These are phyloP conservation scores for Phlyctochytrium arcticum DNA, from an alignment of 192 early-diverging fungal species.

Conservation along the genomic window DNA sequence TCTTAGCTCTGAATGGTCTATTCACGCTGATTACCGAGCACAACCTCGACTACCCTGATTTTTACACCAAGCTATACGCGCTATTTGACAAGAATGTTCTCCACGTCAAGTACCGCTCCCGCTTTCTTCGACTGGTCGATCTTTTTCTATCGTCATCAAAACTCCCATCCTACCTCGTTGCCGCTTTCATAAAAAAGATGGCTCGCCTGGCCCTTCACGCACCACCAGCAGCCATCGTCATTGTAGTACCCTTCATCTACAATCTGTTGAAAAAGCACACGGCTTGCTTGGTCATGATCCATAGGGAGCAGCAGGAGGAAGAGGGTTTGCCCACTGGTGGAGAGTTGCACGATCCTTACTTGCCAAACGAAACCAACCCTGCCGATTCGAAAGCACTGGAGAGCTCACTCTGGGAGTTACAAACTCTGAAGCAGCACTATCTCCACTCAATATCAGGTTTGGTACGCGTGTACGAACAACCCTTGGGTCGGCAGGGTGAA, in stretches of 20 bases:
- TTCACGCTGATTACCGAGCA: slow-evolving; percentile 94
- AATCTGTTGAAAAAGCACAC: slow-evolving; percentile 92
- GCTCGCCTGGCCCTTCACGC: slow-evolving; percentile 75
- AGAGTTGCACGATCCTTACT: slow-evolving; percentile 39
- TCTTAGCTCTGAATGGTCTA: slow-evolving; percentile 91
- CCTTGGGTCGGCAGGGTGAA: slow-evolving; percentile 72
- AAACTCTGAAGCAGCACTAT: slow-evolving; percentile 83
- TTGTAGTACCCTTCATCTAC: slow-evolving; percentile 86
- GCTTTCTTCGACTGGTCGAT: slow-evolving; percentile 89
- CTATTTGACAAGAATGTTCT: slow-evolving; percentile 85
- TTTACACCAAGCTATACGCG: slow-evolving; percentile 90
- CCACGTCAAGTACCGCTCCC: slow-evolving; percentile 90
- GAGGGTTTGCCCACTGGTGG: not conserved
- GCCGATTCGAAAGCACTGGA: slow-evolving; percentile 74
- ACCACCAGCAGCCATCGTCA: slow-evolving; percentile 81
- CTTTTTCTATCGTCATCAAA: slow-evolving; percentile 81
- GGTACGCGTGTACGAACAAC: slow-evolving; percentile 81
- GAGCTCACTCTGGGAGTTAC: slow-evolving; percentile 91
- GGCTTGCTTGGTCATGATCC: slow-evolving; percentile 82
- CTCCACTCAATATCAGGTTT: slow-evolving; percentile 80
- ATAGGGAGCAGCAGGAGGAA: slow-evolving; percentile 31
- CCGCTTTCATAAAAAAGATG: slow-evolving; percentile 92
- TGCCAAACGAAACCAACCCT: slow-evolving; percentile 65
- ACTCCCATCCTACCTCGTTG: slow-evolving; percentile 84
- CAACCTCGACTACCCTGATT: slow-evolving; percentile 97